Evolutionary conservation across 495 filamentous ascomycete genomes (phyloP).

Genomic region (Penicillium riverlandense): DNA sequence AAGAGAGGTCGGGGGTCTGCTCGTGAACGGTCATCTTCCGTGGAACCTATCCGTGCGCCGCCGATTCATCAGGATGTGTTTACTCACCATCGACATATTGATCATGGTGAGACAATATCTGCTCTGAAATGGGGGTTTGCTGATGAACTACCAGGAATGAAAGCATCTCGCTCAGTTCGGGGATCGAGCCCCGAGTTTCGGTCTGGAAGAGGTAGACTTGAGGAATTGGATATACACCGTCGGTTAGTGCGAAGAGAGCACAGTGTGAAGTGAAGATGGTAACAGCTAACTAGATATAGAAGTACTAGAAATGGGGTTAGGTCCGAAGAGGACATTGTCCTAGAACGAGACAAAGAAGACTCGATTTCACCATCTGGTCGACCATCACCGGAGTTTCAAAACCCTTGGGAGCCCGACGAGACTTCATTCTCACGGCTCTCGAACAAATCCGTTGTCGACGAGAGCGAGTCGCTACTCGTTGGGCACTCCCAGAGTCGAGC

Average conservation of each 20-base stretch:
- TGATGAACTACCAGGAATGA: conserved; percentile 15
- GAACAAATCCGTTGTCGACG: neutral
- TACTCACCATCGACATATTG: conserved; percentile 78
- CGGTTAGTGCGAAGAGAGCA: conserved; percentile 8
- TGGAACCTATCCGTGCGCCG: conserved; percentile 57
- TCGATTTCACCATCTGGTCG: conserved; percentile 13
- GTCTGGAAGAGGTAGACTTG: conserved; percentile 22
- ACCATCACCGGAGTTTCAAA: conserved; percentile 6
- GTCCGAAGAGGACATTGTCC: conserved; percentile 13
- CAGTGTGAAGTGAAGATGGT: neutral
- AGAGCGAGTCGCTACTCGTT: neutral
- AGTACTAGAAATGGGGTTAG: conserved; percentile 3
- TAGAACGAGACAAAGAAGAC: conserved; percentile 7
- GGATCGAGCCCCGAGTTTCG: conserved; percentile 29
- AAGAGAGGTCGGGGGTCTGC: conserved; percentile 23
- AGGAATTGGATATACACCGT: conserved; percentile 48
- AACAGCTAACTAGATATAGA: neutral
- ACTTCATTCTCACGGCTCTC: neutral
- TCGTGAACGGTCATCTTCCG: conserved; percentile 28
- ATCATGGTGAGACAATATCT: conserved; percentile 54
- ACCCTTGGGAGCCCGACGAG: conserved; percentile 8
- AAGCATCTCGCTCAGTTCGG: conserved; percentile 21
- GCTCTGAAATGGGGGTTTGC: neutral
- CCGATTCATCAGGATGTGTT: conserved; percentile 75
- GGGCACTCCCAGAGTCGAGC: neutral